These are phyloP conservation scores for Nicotiana knightiana DNA, from an alignment of 257 asterid genomes.

Conservation along the genomic window DNA sequence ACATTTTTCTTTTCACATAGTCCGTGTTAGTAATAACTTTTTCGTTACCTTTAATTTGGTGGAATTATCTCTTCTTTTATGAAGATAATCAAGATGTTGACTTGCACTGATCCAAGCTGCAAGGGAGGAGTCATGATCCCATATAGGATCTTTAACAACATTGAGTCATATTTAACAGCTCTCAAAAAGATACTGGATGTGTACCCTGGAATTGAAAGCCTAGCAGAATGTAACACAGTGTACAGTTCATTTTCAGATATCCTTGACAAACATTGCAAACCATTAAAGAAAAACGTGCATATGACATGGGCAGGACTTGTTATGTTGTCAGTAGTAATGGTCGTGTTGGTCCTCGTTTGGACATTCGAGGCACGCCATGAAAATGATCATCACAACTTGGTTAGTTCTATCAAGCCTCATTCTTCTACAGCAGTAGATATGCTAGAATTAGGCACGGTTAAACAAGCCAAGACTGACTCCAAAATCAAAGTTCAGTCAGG, in stretches of 20 bases:
- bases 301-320: conserved; percentile 54
- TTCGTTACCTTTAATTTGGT: not conserved
- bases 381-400: conserved; percentile 16
- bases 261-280: conserved; percentile 51
- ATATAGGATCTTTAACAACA: conserved; percentile 25
- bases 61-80: not conserved
- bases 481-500: conserved; percentile 3
- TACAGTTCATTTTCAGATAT: conserved; percentile 53
- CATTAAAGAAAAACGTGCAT: conserved; percentile 39
- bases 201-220: conserved; percentile 65
- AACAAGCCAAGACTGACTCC: not conserved
- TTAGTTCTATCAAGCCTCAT: conserved; percentile 49
- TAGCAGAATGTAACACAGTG: conserved; percentile 63
- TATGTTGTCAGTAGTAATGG: conserved; percentile 49
- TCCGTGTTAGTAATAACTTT: not conserved
- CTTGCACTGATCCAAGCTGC: conserved; percentile 56
- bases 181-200: conserved; percentile 59
- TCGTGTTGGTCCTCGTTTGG: conserved; percentile 47
- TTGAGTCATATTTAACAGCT: conserved; percentile 50
- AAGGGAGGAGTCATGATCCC: conserved; percentile 62
- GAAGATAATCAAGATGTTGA: conserved; percentile 39
- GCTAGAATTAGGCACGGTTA: conserved; percentile 31
- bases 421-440: conserved; percentile 3
- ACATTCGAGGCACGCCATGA: conserved; percentile 29
- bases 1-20: not conserved